Base-by-base conservation (phyloP, 352 stramenopile species). In the Globisporangium camurandrum region DNA sequence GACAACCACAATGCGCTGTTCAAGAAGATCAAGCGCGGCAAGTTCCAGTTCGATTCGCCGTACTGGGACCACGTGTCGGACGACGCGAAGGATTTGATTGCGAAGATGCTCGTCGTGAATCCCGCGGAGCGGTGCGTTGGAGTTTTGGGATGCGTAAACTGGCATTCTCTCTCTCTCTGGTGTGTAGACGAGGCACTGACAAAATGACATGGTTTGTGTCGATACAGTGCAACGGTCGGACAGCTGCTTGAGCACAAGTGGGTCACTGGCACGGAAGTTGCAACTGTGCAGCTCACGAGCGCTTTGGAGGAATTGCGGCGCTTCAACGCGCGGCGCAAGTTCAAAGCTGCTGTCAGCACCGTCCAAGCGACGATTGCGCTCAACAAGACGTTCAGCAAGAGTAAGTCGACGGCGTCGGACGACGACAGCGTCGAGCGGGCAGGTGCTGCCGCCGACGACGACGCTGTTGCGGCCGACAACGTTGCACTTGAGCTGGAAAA, bases 31-130 rank as follows among this genome's bases (percentile, higher is more conserved):
- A 94, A 96, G 62, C 86, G 79, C 46, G 93, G 89, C 46, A 86
- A 95, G 53, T 98, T 95, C 65, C 71, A 97, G 71, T 98, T 97
- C 54, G 90, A 98, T 55, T 86, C 88, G n/a, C 90, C 96, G 17
- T 97, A 97, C 67, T 98, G 93, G 93, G 82, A 92, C 61, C 75
- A 95, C 56, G 83, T 98, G 14, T 96, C 84, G 28, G 87, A 93
- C 41, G 75, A 96, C 45, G 95, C 89, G 41, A 98, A 98, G 65
- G 90, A 97, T 47, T 68, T 98, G 27, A 97, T 98, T 56, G 74
- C 62, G n/a, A 78, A 84, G 57, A 86, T 98, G 66, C 81, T 98
- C 7, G 64, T 96, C 3, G 68, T 97, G n/a, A 78, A 98, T 63
- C 84, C 88, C 17, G 64, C 81, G 17, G 71, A 97, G 57, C 71